A percentile compares a stretch with the other conserved stretches of the same genome.
These are phyloP conservation scores for Lachancea nothofagi DNA, from an alignment of 805 yeast species.

Conservation along the genomic window DNA sequence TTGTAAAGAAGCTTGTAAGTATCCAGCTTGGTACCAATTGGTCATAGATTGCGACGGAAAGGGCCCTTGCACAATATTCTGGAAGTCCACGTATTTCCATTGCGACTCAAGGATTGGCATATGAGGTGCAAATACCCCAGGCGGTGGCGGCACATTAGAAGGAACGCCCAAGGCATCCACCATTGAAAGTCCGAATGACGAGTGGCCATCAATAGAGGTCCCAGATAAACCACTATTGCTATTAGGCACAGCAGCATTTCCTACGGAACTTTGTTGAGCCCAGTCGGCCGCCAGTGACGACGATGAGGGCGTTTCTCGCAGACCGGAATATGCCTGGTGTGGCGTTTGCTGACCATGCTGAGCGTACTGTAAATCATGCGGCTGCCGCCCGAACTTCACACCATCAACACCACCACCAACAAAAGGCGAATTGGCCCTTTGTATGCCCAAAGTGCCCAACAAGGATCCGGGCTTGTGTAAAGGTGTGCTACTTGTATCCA, in stretches of 20 bases:
- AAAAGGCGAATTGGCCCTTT: slow-evolving; percentile 24
- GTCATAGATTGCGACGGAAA: slow-evolving; percentile 73
- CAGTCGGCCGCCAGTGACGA: slow-evolving; percentile 12
- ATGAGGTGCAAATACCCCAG: slow-evolving; percentile 4
- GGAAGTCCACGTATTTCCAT: slow-evolving; percentile 74
- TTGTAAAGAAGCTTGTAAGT: slow-evolving; percentile 50
- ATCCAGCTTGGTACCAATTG: slow-evolving; percentile 64
- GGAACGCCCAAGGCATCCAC: background rate
- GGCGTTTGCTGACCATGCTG: slow-evolving; percentile 2
- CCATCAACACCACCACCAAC: background rate
- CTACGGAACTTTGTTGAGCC: slow-evolving; percentile 1
- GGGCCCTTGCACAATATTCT: slow-evolving; percentile 78
- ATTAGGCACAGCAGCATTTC: background rate
- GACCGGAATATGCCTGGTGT: slow-evolving; percentile 5
- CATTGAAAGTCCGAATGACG: background rate
- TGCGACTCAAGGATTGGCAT: slow-evolving; percentile 38
- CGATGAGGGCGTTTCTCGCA: slow-evolving; percentile 11
- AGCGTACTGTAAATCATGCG: background rate
- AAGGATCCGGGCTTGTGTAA: slow-evolving; percentile 22
- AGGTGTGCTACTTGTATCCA: slow-evolving; percentile 10
- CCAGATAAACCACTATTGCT: background rate
- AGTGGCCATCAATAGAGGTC: background rate
- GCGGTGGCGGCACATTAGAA: slow-evolving; percentile 2
- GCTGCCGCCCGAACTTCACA: slow-evolving; percentile 3
- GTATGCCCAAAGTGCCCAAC: slow-evolving; percentile 26